Conservation (phyloP, 2,329 filamentous ascomycete species). For the Chrysoporthe deuterocubensis region DNA sequence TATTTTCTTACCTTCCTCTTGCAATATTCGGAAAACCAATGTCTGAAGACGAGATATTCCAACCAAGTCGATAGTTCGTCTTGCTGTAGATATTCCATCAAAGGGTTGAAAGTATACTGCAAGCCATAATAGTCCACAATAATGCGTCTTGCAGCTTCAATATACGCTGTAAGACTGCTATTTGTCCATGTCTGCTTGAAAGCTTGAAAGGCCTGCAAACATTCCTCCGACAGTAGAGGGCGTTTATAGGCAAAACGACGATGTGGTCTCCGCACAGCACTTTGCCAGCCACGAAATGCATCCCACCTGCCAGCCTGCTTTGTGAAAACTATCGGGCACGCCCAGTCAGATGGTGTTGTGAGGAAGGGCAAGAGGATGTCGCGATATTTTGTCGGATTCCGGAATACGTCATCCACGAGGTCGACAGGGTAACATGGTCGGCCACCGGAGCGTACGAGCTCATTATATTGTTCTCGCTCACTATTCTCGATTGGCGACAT, state of each 20-base stretch:
- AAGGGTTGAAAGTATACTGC: background rate
- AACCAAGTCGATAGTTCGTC: background rate
- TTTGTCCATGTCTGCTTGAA: background rate
- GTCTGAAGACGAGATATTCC: background rate
- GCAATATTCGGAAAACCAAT: background rate
- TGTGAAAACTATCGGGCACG: constrained; percentile 1
- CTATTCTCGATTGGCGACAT: background rate
- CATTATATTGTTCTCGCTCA: background rate
- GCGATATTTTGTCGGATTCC: constrained; percentile 2
- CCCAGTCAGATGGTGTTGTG: background rate
- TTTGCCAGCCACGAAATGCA: background rate
- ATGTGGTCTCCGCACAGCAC: background rate
- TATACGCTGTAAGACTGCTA: background rate
- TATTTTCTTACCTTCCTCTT: background rate
- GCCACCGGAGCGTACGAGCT: background rate
- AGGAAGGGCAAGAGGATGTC: constrained; percentile 8
- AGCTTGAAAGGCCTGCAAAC: background rate
- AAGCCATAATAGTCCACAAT: background rate
- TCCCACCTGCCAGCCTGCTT: constrained; percentile 4
- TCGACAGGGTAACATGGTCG: background rate
- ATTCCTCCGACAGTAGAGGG: background rate
- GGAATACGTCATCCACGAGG: background rate
- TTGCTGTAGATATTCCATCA: background rate
- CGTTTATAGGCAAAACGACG: too few species aligned
- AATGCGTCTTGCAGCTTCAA: background rate